phyloP scores from a whole-genome alignment of 257 asterid genomes.

The Forsythia suspensa region DNA sequence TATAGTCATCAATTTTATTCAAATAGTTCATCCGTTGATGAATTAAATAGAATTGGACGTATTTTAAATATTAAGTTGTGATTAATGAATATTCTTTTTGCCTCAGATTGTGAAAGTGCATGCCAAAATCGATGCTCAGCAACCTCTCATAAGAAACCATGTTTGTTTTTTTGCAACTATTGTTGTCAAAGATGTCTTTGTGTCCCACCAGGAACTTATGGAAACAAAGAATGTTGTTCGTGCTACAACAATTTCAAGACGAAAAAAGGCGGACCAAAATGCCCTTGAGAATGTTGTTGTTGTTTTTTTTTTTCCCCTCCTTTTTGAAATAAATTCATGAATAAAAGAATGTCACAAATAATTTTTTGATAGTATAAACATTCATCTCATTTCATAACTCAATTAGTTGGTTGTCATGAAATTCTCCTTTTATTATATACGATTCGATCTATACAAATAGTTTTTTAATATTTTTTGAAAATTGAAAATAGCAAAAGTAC shows the following conservation, averaged over 20 bases:
- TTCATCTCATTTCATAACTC: not conserved
- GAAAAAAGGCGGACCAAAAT: constrained; percentile 34
- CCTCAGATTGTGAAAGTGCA: constrained; percentile 29
- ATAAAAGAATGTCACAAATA: not conserved
- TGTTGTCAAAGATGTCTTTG: constrained; percentile 35
- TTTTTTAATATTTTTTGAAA: too few species aligned
- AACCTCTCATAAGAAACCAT: constrained; percentile 6
- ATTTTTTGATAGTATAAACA: not conserved
- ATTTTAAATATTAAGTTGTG: too few species aligned
- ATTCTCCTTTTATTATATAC: too few species aligned
- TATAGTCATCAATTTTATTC: not conserved
- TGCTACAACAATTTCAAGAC: constrained; percentile 37
- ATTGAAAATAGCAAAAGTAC: too few species aligned
- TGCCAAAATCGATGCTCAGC: constrained; percentile 31
- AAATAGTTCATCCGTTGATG: not conserved
- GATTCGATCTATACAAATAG: too few species aligned
- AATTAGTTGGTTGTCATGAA: too few species aligned
- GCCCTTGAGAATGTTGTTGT: constrained; percentile 32
- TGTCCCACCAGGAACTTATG: constrained; percentile 36
- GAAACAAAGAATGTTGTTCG: constrained; percentile 38
- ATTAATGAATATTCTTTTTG: too few species aligned
- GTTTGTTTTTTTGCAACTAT: constrained; percentile 26
- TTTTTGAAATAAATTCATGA: not conserved
- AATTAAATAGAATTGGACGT: not conserved
- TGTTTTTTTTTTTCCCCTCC: not conserved